Percentiles rank a stretch among this genome's conserved stretches.
These are phyloP conservation scores for Boletus rufocinnamomeus DNA, from an alignment of 768 basidiomycete genomes.

Conservation along the genomic window DNA sequence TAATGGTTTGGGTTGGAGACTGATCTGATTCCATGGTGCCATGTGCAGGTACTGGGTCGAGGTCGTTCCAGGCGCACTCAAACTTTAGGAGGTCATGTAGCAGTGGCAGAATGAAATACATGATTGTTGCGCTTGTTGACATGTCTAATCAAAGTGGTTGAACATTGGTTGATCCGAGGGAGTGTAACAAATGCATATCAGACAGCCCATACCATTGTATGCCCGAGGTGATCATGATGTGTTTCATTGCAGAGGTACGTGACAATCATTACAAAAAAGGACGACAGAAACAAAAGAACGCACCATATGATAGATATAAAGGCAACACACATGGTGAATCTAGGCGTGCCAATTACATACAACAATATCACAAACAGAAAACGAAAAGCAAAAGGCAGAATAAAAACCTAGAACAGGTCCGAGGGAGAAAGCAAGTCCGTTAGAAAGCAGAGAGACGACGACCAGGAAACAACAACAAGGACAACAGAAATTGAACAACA, in stretches of 20 bases:
- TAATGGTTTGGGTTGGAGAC: not conserved
- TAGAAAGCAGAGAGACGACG: not conserved
- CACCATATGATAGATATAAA: constrained; percentile 1
- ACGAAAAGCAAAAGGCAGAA: no score
- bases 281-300: not conserved
- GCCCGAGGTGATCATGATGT: no score
- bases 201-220: no score
- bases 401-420: not conserved
- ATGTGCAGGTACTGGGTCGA: constrained; percentile 61
- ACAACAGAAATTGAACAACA: not conserved
- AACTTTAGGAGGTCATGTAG: constrained; percentile 20
- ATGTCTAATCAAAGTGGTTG: constrained; percentile 4
- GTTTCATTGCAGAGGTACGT: no score
- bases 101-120: not conserved
- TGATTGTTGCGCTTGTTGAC: constrained; percentile 2
- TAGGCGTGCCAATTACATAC: not conserved
- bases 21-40: not conserved
- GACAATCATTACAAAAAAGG: constrained; percentile 1
- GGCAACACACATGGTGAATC: not conserved
- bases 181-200: no score
- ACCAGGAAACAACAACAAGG: not conserved
- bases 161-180: constrained; percentile 1
- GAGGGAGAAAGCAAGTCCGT: not conserved
- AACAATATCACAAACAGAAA: not conserved
- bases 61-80: constrained; percentile 43